phyloP scores from a whole-genome alignment of 768 basidiomycete genomes.

The Kwoniella europaea region DNA sequence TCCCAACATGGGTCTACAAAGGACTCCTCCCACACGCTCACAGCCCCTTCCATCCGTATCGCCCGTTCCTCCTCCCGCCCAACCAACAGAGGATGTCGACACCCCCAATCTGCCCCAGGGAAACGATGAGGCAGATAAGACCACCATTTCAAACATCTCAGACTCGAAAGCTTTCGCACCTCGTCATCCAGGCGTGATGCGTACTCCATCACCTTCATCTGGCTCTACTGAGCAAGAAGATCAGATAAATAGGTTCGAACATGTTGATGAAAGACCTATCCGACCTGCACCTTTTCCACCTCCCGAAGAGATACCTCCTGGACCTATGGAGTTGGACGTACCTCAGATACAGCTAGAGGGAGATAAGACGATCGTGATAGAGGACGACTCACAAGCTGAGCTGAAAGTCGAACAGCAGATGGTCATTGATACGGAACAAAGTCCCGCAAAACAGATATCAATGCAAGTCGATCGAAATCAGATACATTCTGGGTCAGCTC shows the following conservation, averaged over 20 bases:
- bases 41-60: conserved; percentile 15
- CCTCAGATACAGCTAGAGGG: not conserved
- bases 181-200: conserved; percentile 33
- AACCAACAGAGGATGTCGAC: not conserved
- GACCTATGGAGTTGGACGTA: not conserved
- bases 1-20: conserved; percentile 35
- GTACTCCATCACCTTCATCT: conserved; percentile 32
- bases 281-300: conserved; percentile 17
- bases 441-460: not conserved
- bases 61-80: not conserved
- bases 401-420: not conserved
- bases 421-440: not conserved
- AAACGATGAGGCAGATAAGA: not conserved
- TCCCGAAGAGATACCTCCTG: not conserved
- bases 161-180: conserved; percentile 33
- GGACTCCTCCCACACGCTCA: conserved; percentile 36
- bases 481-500: no score
- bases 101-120: not conserved
- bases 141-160: conserved; percentile 9
- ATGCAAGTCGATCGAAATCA: no score
- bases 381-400: not conserved
- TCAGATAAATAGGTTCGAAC: conserved; percentile 1
- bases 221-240: not conserved
- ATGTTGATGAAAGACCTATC: conserved; percentile 23
- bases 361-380: not conserved